Conservation (phyloP, 179 eudicot genomes). For the Heliamphora pulchella region DNA sequence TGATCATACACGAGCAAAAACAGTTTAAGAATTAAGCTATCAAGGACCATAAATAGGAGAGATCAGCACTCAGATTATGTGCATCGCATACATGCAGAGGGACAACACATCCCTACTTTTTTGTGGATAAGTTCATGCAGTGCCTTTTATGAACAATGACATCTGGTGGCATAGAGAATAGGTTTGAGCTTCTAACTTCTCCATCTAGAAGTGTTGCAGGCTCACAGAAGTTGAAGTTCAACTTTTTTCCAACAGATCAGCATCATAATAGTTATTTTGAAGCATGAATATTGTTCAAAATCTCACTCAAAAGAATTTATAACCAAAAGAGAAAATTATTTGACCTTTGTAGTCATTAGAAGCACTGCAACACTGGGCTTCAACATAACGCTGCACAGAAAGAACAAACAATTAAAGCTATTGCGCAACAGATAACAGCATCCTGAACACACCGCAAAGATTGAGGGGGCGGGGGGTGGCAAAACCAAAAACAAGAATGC, state of each 20-base stretch:
- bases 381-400: conserved; percentile 77
- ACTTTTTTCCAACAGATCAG: no score
- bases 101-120: neutral
- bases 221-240: neutral
- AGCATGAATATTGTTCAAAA: neutral
- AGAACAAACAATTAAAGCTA: conserved; percentile 19
- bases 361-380: conserved; percentile 87
- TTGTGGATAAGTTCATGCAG: neutral
- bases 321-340: neutral
- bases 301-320: neutral
- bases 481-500: neutral
- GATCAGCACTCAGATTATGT: conserved; percentile 8
- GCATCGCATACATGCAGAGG: neutral
- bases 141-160: neutral
- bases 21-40: neutral
- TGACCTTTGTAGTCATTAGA: conserved; percentile 90
- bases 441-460: neutral
- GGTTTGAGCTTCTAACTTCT: neutral
- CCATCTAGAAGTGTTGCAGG: neutral
- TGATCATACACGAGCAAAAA: neutral
- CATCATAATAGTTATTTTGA: no score
- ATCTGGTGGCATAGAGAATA: neutral
- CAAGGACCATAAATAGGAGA: neutral
- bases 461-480: neutral
- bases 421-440: conserved; percentile 16